Conservation (phyloP, 2,329 filamentous ascomycete genomes). For the Cercospora citrullina region DNA sequence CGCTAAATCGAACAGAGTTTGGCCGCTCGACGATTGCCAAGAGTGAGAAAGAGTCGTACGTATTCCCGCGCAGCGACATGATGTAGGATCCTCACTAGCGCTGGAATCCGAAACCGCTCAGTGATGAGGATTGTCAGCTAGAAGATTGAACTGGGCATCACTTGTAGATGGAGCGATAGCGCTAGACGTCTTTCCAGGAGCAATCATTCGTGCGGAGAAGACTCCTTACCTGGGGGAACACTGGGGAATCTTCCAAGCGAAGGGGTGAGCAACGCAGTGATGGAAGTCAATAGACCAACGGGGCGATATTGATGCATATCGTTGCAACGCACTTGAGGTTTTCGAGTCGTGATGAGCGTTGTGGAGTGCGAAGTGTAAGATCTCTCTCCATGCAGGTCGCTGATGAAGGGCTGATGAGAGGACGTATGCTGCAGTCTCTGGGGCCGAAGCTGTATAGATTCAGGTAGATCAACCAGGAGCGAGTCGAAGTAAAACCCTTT, state of each 20-base stretch:
- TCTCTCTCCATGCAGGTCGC: not conserved
- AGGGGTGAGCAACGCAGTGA: not conserved
- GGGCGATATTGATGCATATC: not conserved
- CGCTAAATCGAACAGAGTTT: not conserved
- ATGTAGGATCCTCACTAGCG: not conserved
- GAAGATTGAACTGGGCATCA: not conserved
- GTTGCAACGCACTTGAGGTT: not conserved
- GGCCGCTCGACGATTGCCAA: not conserved
- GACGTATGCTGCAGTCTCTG: not conserved
- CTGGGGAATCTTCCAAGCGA: not conserved
- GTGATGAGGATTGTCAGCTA: not conserved
- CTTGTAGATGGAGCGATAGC: not conserved
- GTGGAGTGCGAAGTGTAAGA: not conserved
- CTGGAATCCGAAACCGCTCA: not conserved
- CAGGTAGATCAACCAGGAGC: not conserved
- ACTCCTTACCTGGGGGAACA: not conserved
- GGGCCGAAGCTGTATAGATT: not conserved
- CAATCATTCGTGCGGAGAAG: not conserved
- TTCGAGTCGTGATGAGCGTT: conserved; percentile 1
- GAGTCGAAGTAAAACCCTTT: not conserved
- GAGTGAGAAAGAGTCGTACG: not conserved
- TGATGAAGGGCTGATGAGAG: not conserved
- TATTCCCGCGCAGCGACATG: not conserved
- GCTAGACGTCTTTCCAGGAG: not conserved
- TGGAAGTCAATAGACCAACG: not conserved